Percentiles rank a stretch among this genome's conserved stretches.
Evolutionary conservation across 768 basidiomycete genomes (phyloP).

Genomic region (Chalciporus piperatus): DNA sequence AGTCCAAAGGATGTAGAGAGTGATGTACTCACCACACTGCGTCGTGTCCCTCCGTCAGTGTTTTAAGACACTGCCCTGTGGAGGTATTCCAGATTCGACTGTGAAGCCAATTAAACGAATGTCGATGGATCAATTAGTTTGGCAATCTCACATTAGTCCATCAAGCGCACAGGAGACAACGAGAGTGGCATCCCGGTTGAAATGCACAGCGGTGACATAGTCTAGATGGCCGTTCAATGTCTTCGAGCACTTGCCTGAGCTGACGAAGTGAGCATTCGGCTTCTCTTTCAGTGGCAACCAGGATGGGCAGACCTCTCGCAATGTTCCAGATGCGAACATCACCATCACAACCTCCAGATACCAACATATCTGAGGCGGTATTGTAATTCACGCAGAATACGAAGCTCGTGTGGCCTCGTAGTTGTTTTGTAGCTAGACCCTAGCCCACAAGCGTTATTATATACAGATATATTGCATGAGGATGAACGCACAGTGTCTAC

Average conservation of each 20-base stretch:
- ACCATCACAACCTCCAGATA: conserved; percentile 91
- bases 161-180: conserved; percentile 92
- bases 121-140: conserved; percentile 4
- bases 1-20: too few relatives aligned
- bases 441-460: conserved; percentile 24
- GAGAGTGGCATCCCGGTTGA: conserved; percentile 87
- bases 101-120: conserved; percentile 1
- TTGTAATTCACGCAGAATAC: conserved; percentile 95
- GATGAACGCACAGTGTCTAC: conserved; percentile 64
- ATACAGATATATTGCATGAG: not conserved
- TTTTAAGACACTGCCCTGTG: conserved; percentile 94
- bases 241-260: conserved; percentile 75
- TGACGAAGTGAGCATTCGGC: not conserved
- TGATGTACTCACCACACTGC: conserved; percentile 62
- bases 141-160: conserved; percentile 76
- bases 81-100: conserved; percentile 96
- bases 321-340: conserved; percentile 93
- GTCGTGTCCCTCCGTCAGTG: conserved; percentile 85
- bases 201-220: conserved; percentile 92
- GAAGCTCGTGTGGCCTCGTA: conserved; percentile 82
- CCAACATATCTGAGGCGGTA: conserved; percentile 80
- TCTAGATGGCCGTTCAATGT: conserved; percentile 91
- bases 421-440: conserved; percentile 67
- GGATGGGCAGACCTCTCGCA: conserved; percentile 55
- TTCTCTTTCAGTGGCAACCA: not conserved